A percentile compares a stretch with the other conserved stretches of the same genome.
phyloP scores from a whole-genome alignment of 441 rosid species.

The Arabidopsis lyrata region DNA sequence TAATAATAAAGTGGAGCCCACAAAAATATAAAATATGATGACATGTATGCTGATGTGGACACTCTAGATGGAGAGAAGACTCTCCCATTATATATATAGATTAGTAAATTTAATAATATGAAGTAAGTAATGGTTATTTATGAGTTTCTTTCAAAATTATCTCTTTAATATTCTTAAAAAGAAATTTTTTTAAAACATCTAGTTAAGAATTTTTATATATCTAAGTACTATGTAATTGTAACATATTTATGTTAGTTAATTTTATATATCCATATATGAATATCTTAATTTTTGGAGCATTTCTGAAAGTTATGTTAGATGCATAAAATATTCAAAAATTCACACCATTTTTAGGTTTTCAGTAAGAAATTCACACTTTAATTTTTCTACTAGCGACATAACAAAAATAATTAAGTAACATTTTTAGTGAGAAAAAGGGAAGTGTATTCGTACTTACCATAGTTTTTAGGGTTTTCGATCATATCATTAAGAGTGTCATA shows the following conservation, averaged over 20 bases:
- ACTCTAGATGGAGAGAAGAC: too few relatives aligned
- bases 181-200: background rate
- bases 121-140: background rate
- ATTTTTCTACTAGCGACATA: background rate
- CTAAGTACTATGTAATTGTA: background rate
- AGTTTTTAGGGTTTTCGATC: constrained; percentile 44
- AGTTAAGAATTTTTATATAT: background rate
- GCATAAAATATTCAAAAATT: too few relatives aligned
- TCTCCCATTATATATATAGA: too few relatives aligned
- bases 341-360: background rate
- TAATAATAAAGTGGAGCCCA: too few relatives aligned
- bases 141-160: background rate
- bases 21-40: too few relatives aligned
- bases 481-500: constrained; percentile 52
- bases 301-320: too few relatives aligned
- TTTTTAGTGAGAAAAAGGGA: background rate
- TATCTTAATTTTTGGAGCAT: too few relatives aligned
- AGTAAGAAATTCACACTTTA: background rate
- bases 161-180: background rate
- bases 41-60: too few relatives aligned
- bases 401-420: background rate
- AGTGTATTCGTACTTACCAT: constrained; percentile 41
- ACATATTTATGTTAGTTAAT: background rate
- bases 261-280: too few relatives aligned
- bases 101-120: background rate